Evolutionary conservation across 179 eudicot genomes (phyloP), one percentile per base, ranked within the genome.

Genomic region (Patellifolia procumbens): DNA sequence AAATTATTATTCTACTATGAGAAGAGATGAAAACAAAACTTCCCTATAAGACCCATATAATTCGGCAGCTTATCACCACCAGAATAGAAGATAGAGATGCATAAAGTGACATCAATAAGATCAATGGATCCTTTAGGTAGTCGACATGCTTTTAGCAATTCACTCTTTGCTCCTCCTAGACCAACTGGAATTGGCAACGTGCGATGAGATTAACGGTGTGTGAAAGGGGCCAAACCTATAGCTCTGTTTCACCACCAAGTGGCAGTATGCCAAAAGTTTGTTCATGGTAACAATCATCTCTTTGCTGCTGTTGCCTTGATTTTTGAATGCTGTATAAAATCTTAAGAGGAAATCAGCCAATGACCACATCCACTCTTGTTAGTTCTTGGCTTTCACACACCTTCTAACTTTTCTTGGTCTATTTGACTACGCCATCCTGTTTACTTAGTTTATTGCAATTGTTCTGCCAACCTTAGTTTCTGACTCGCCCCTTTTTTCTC

Each of bases 41-140:
- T 83, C 5, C 82, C 78, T 12, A n/a, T n/a, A 56, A 72, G 81
- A 53, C 26, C 68, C 32, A 43, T 35, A 19, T 61, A 63, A 35
- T 68, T 72, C 49, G 34, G 71, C 42, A 62, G 73, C n/a, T 43
- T 79, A 45, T 75, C 83, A 6, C 77, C 80, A 31, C 73, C 80
- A 20, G 71, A 67, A 32, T 46, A 37, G 68, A 48, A 11, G 49
- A 59, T 43, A 51, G 78, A 68, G n/a, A 31, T 76, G 75, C 72
- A 22, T 34, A 72, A 37, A n/a, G 22, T 74, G 26, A 65, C 78
- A 51, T 42, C 67, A 59, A 37, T 42, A 37, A 79, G 82, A 80
- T 67, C 81, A 53, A 60, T 70, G 22, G 55, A 67, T 7, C 69
- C 67, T 72, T 70, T 84, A 53, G 76, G 81, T 45, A 64, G 59